phyloP scores from a whole-genome alignment of 1,139 yeast species.

The Meyerozyma smithsonii region DNA sequence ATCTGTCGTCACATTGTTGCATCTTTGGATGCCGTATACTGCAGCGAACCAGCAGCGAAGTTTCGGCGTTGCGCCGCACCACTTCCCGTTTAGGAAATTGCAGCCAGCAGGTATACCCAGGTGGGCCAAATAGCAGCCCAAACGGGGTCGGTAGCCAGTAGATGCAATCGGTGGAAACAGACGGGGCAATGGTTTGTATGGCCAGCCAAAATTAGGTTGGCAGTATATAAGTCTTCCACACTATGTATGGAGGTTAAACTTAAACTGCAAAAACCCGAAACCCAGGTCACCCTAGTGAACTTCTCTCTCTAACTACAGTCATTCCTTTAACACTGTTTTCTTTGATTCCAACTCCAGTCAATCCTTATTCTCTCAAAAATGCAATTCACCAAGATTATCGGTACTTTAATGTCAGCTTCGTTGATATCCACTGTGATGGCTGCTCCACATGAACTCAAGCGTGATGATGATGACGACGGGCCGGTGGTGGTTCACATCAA shows the following conservation, averaged over 20 bases:
- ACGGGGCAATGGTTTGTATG: slow-evolving; percentile 5
- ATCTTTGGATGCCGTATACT: neutral
- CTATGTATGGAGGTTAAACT: neutral
- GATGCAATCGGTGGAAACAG: too few species aligned
- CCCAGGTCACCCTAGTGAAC: slow-evolving; percentile 8
- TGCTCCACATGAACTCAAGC: slow-evolving; percentile 20
- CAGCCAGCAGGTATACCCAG: slow-evolving; percentile 3
- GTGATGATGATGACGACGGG: slow-evolving; percentile 22
- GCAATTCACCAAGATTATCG: slow-evolving; percentile 30
- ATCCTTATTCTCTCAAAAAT: slow-evolving; percentile 14
- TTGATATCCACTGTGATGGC: slow-evolving; percentile 22
- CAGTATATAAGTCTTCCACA: neutral
- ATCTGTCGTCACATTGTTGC: too few species aligned
- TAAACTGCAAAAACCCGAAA: neutral
- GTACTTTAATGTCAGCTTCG: slow-evolving; percentile 19
- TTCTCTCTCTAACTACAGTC: slow-evolving; percentile 19
- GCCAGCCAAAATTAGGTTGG: slow-evolving; percentile 5
- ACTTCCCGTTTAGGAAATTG: slow-evolving; percentile 2
- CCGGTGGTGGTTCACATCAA: slow-evolving; percentile 32
- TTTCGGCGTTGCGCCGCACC: neutral
- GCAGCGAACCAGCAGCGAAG: neutral
- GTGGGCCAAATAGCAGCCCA: slow-evolving; percentile 3
- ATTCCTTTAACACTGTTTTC: slow-evolving; percentile 17
- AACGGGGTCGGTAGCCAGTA: slow-evolving; percentile 16
- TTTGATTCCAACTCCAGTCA: slow-evolving; percentile 9